phyloP scores from a whole-genome alignment of 2,329 filamentous ascomycete genomes.

The Penicillium decumbens region DNA sequence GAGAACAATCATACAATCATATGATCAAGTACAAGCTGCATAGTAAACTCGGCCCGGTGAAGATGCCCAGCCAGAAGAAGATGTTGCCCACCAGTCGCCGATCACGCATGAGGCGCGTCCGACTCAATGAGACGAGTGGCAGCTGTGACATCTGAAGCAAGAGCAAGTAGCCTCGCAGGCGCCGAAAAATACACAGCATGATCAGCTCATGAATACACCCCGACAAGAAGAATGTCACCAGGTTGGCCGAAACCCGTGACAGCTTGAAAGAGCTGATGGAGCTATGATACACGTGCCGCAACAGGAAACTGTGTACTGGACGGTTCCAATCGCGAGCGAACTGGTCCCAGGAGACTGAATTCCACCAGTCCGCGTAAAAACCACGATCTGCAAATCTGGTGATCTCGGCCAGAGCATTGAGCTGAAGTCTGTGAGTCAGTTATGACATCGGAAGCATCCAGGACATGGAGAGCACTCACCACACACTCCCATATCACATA shows the following conservation, averaged over 20 bases:
- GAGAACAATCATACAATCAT: not conserved
- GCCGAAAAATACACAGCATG: constrained; percentile 71
- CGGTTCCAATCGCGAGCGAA: constrained; percentile 77
- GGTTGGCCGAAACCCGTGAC: constrained; percentile 65
- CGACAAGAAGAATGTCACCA: constrained; percentile 69
- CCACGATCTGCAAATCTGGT: constrained; percentile 72
- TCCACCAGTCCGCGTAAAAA: constrained; percentile 55
- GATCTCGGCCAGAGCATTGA: constrained; percentile 72
- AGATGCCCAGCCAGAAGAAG: constrained; percentile 74
- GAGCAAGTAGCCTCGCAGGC: constrained; percentile 18
- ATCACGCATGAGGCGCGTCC: constrained; percentile 60
- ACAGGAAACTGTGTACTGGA: constrained; percentile 73
- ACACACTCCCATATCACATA: constrained; percentile 77
- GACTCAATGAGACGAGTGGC: constrained; percentile 63
- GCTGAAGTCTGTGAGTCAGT: constrained; percentile 17
- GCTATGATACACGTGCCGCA: constrained; percentile 74
- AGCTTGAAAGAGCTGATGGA: constrained; percentile 69
- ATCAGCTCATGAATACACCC: constrained; percentile 69
- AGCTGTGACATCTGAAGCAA: constrained; percentile 70
- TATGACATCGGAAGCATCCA: not conserved
- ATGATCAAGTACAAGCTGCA: constrained; percentile 46
- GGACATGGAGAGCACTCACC: constrained; percentile 7
- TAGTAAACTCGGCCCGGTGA: constrained; percentile 65
- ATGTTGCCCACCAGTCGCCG: constrained; percentile 64
- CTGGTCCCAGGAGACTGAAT: constrained; percentile 53